Evolutionary conservation across 257 asterid genomes (phyloP), one percentile per base, ranked within the genome.

Genomic region (Capsicum chinense): DNA sequence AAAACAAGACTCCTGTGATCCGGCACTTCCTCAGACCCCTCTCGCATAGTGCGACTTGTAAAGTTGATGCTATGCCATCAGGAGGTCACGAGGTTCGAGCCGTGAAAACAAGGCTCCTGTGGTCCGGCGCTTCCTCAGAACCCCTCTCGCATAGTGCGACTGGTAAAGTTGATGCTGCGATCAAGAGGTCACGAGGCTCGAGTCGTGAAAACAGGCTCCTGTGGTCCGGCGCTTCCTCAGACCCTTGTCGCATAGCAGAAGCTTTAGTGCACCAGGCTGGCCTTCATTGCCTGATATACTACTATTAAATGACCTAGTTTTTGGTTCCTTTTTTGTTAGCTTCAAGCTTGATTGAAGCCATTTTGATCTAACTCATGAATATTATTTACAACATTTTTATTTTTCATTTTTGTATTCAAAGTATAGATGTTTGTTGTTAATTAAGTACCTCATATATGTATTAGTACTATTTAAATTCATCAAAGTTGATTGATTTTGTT

Each of bases 281-380:
- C 48, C 48, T 44, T 44, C 48, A 44, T 44, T 74, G 17, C 35
- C 50, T 74, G 13, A 5, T 74, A 19, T 74, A 74, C 7, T 76
- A 76, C 26, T 76, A 76, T 56, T 54, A 76, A 9, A 21, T 76
- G 8, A 76, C 81, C 44, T 10, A 73, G 81, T 19, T 50, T 19
- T 48, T 73, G 35, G 81, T 6, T 12, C 3, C n/a, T 47, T n/a
- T 50, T 10, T n/a, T 10, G 60, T 50, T 74, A 48, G 81, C 9
- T 54, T 52, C 48, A 21, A 76, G 64, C 17, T 52, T 74, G 14
- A 76, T 76, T 76, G 63, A 54, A 76, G 33, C 81, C 26, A 76
- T 10, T 76, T 26, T 76, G 44, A 76, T 52, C 81, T 76, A 76
- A 76, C 81, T 76, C 33, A 50, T 70, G 79, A 15, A 54, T 47